Base-by-base conservation (phyloP, 2,329 filamentous ascomycete genomes). In the Fusarium fracticaudum region DNA sequence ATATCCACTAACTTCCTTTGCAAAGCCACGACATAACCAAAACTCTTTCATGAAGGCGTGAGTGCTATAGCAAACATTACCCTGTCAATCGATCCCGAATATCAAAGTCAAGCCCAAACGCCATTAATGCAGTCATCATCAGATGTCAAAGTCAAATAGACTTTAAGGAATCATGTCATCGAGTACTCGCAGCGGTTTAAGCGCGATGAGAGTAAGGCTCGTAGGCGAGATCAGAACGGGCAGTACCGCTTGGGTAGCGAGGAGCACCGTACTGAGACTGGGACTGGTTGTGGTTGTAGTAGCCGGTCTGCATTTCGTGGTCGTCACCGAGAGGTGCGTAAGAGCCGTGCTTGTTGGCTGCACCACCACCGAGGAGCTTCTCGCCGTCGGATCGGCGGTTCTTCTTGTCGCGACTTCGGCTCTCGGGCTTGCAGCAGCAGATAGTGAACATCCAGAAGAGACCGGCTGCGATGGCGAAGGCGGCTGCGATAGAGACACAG, bases 401-500 rank as follows among this genome's bases (percentile, higher is more conserved):
- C 78, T 79, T 80, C 71, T 81, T 81, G 77, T 81, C 82, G 74
- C 74, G 73, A 73, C 78, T 75, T 63, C 77, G 74, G 71, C 77
- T 75, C 64, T 84, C 83, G 20, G 83, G 83, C 77, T 94, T 94
- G 77, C 78, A 79, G 61, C 95, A 98, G 92, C 96, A 98, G 79
- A 93, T 89, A 83, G 91, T 94, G 82, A 97, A 90, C 80, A 95
- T 85, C 96, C 96, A 98, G 92, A 98, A 98, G 80, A 98, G 84
- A 73, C 90, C 90, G 13, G 93, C 92, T 47, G 83, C 93, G 40
- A 96, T 81, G 71, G 92, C 92, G 80, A 97, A 95, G 35, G 90
- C 93, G 44, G 92, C 92, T 48, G 91, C 92, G 69, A 98, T 86
- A 94, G 95, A 98, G 77, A 93, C 90, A 26, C 91, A 85, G 41